phyloP scores from a whole-genome alignment of 139 green algal species.

The Spirogloea muscicola region DNA sequence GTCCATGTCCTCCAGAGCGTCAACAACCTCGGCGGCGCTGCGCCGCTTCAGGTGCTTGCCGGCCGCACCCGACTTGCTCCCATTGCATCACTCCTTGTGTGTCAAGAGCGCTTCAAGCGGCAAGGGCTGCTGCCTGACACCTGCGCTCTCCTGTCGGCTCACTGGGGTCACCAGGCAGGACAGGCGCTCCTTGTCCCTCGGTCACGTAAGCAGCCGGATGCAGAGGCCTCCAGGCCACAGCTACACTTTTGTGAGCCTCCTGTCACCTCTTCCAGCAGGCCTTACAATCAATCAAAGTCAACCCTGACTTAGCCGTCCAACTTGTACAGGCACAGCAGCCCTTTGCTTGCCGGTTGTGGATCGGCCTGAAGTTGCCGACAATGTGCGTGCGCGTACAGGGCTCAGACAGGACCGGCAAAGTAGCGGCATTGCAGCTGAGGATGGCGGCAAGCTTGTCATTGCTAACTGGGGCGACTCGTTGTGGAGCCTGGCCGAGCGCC shows the following conservation, averaged over 20 bases:
- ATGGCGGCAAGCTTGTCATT: no score
- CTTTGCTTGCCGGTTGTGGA: background rate
- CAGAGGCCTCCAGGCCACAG: background rate
- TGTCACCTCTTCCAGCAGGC: background rate
- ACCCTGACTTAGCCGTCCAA: background rate
- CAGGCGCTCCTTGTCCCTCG: constrained; percentile 3
- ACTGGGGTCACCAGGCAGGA: constrained; percentile 1
- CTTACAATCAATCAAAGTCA: background rate
- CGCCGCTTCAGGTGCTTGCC: background rate
- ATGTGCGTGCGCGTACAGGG: no score
- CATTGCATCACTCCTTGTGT: background rate
- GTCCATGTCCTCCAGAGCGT: constrained; percentile 13
- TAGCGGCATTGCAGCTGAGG: background rate
- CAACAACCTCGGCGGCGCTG: constrained; percentile 5
- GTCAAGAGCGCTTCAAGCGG: no score
- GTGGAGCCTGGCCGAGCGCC: constrained; percentile 8
- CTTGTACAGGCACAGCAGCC: background rate
- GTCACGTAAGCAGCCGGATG: background rate
- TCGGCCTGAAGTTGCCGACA: no score
- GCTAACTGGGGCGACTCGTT: constrained; percentile 15
- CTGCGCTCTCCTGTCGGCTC: no score
- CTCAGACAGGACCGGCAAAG: background rate
- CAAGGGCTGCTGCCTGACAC: no score
- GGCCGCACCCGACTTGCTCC: background rate
- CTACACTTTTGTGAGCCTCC: constrained; percentile 8